Conservation (phyloP, 1,284 basidiomycete genomes). For the Mycena citricolor region DNA sequence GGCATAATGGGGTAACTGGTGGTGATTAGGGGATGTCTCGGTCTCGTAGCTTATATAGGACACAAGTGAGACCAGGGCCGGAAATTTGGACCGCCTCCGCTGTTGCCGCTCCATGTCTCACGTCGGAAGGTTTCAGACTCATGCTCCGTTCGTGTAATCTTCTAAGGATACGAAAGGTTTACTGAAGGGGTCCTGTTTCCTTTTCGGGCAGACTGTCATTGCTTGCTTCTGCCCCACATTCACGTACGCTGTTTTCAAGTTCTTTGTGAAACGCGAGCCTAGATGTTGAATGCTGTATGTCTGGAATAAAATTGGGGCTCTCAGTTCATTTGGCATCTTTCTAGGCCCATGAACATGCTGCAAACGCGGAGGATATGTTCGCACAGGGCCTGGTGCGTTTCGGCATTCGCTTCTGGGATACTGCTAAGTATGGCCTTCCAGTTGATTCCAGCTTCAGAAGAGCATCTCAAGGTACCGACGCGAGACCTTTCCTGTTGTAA, state of each 20-base stretch:
- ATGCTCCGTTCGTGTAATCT: too few relatives aligned
- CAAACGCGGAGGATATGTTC: slow-evolving; percentile 66
- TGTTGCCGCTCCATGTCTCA: background rate
- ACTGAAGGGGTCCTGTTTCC: too few relatives aligned
- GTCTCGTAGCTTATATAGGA: slow-evolving; percentile 4
- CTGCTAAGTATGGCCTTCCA: slow-evolving; percentile 54
- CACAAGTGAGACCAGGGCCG: background rate
- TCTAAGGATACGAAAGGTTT: too few relatives aligned
- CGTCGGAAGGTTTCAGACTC: too few relatives aligned
- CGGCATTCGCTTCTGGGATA: background rate
- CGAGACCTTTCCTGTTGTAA: background rate
- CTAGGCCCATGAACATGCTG: slow-evolving; percentile 80
- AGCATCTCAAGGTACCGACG: slow-evolving; percentile 31
- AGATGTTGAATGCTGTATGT: too few relatives aligned
- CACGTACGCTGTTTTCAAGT: too few relatives aligned
- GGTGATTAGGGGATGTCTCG: too few relatives aligned
- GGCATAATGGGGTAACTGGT: slow-evolving; percentile 5
- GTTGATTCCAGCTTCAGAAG: slow-evolving; percentile 65
- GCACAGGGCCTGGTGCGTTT: slow-evolving; percentile 15
- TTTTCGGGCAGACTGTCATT: too few relatives aligned
- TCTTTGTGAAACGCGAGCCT: too few relatives aligned
- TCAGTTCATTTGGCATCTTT: too few relatives aligned
- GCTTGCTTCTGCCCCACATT: too few relatives aligned
- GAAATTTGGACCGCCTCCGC: background rate
- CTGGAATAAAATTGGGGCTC: too few relatives aligned